Conservation (phyloP, 768 basidiomycete genomes). For the Suillus placidus region DNA sequence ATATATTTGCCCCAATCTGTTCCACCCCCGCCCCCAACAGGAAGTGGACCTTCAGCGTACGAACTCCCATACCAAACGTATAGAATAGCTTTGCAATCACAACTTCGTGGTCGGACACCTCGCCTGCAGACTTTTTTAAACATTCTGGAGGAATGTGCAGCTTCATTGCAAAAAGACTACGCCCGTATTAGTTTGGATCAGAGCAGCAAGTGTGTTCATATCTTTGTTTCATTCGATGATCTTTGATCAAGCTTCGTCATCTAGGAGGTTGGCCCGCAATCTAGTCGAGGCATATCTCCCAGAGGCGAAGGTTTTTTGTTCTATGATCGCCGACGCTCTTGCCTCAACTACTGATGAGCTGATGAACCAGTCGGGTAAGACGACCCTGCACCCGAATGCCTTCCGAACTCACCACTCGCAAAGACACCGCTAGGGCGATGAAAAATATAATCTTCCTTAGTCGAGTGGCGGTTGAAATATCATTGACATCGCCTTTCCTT, state of each 20-base stretch:
- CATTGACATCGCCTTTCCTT: constrained; percentile 46
- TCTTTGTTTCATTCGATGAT: background rate
- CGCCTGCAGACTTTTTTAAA: constrained; percentile 59
- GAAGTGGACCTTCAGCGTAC: constrained; percentile 34
- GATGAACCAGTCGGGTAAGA: constrained; percentile 40
- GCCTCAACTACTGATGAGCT: constrained; percentile 37
- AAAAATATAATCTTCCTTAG: constrained; percentile 49
- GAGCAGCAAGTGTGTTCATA: constrained; percentile 44
- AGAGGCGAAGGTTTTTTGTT: constrained; percentile 51
- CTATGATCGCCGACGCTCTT: constrained; percentile 45
- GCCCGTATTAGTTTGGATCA: constrained; percentile 43
- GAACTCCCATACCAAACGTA: constrained; percentile 63
- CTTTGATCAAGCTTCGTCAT: constrained; percentile 10
- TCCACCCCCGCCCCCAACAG: constrained; percentile 46
- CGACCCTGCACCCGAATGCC: background rate
- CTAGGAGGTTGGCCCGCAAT: constrained; percentile 44
- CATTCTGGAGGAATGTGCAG: constrained; percentile 61
- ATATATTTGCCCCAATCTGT: constrained; percentile 58
- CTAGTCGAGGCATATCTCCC: constrained; percentile 52
- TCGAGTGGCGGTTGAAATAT: constrained; percentile 52
- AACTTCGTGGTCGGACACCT: constrained; percentile 66
- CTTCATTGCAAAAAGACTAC: constrained; percentile 62
- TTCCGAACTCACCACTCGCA: constrained; percentile 12
- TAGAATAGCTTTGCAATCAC: constrained; percentile 58
- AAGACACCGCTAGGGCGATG: constrained; percentile 23